A percentile compares a stretch with the other conserved stretches of the same genome.
phyloP scores from a whole-genome alignment of 352 stramenopile genomes.

The Phytophthora melonis region DNA sequence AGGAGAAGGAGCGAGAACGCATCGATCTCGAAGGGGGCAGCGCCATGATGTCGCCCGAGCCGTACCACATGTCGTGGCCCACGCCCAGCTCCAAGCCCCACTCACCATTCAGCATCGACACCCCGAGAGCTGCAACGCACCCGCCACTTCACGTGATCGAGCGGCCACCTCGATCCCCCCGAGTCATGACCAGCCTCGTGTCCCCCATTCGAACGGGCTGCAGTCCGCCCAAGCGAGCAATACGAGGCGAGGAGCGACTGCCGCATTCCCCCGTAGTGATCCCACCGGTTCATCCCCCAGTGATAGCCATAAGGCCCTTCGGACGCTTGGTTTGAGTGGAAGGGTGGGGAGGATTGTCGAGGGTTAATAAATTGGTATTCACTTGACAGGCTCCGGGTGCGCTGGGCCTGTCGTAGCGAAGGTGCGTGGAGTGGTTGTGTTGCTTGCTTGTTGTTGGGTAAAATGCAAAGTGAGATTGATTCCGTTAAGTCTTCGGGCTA shows the following conservation, averaged over 20 bases:
- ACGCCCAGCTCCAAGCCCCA: slow-evolving; percentile 24
- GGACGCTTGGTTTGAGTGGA: slow-evolving; percentile 11
- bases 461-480: too few relatives aligned
- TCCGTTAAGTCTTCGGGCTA: too few relatives aligned
- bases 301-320: slow-evolving; percentile 8
- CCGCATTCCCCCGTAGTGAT: slow-evolving; percentile 13
- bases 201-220: slow-evolving; percentile 40
- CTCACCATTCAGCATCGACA: slow-evolving; percentile 22
- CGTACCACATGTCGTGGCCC: slow-evolving; percentile 41
- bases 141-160: slow-evolving; percentile 17
- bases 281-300: not conserved
- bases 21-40: slow-evolving; percentile 37
- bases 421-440: too few relatives aligned
- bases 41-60: slow-evolving; percentile 22
- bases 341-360: not conserved
- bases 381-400: too few relatives aligned
- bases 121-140: slow-evolving; percentile 5
- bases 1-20: slow-evolving; percentile 12
- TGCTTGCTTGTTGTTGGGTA: too few relatives aligned
- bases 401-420: too few relatives aligned
- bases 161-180: slow-evolving; percentile 28
- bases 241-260: slow-evolving; percentile 14
- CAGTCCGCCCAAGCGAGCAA: slow-evolving; percentile 31
- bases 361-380: not conserved
- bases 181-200: slow-evolving; percentile 39